Evolutionary conservation across 2,329 filamentous ascomycete genomes (phyloP), one percentile per base, ranked within the genome.

Genomic region (Aspergillus jensenii): DNA sequence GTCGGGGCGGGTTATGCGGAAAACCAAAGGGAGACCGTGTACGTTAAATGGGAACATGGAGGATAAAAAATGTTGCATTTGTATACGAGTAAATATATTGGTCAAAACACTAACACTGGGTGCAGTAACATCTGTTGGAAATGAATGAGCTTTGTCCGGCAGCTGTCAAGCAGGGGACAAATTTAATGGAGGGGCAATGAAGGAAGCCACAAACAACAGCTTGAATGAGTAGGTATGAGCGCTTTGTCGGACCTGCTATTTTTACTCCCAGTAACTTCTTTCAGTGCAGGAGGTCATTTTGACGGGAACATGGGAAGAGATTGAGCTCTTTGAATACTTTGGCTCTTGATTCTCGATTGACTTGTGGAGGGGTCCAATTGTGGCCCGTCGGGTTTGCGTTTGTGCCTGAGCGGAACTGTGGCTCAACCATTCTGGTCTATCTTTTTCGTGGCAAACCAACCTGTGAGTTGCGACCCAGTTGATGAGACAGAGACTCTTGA

Each of bases 171-270:
- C 9, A 14, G 5, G 33, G 49, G 25, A 31, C 49, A 52, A 41
- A 44, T 50, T 35, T 25, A 44, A 33, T 52, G 23, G 49, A 47
- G 19, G 48, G 55, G 47, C 15, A 44, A 35, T 11, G 23, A 33
- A 41, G 41, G 48, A 46, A 47, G 47, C 40, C 23, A 35, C 39
- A 17, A 15, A 41, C 55, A 15, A 33, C 55, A 52, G 52, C 19
- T 15, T 45, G 39, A 51, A 45, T 25, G 46, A 35, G 9, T 35
- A 4, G 9, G 33, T 35, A 35, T 35, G 33, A 37, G 12, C 35
- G 54, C 47, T 35, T 43, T 45, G 19, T 39, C 14, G 37, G 25
- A 15, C 54, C 17, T 56, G 40, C 37, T 52, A 45, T 52, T 57
- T 57, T 40, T 50, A 27, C 37, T 33, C 8, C 39, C n/a, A 37